Percentiles rank a stretch among this genome's conserved stretches.
Conservation (phyloP, 2,329 filamentous ascomycete genomes). For the Nemania sp. region DNA sequence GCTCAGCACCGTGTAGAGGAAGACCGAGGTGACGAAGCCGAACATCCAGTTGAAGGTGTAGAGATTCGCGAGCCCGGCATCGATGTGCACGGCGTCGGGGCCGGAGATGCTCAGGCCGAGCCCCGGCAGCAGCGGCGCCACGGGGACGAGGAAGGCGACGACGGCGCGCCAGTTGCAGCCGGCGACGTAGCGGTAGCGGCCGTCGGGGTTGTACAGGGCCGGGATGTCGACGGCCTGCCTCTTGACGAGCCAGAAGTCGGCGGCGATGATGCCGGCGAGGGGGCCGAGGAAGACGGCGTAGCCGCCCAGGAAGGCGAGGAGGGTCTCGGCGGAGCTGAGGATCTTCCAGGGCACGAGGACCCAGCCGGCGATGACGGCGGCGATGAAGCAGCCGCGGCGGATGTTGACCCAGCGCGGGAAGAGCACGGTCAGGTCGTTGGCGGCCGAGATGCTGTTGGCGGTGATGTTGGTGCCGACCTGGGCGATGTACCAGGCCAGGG, state of each 20-base stretch:
- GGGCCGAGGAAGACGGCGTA: constrained; percentile 64
- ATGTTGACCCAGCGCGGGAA: constrained; percentile 61
- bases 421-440: constrained; percentile 61
- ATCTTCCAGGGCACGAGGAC: constrained; percentile 70
- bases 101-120: constrained; percentile 51
- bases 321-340: constrained; percentile 59
- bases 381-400: constrained; percentile 58
- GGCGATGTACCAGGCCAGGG: constrained; percentile 57
- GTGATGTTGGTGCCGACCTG: constrained; percentile 61
- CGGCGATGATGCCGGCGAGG: constrained; percentile 63
- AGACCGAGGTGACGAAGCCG: constrained; percentile 60
- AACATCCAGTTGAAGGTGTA: constrained; percentile 71
- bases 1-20: constrained; percentile 59
- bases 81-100: constrained; percentile 34
- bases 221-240: constrained; percentile 54
- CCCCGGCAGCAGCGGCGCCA: constrained; percentile 61
- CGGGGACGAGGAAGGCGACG: constrained; percentile 59
- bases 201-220: constrained; percentile 43
- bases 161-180: constrained; percentile 65
- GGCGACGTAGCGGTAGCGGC: constrained; percentile 50
- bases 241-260: constrained; percentile 64
- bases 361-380: constrained; percentile 59
- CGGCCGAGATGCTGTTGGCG: constrained; percentile 58
- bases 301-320: constrained; percentile 69
- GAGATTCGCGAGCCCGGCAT: constrained; percentile 54